Base-by-base conservation (phyloP, 148 eudicot species). In the Nepenthes gracilis region DNA sequence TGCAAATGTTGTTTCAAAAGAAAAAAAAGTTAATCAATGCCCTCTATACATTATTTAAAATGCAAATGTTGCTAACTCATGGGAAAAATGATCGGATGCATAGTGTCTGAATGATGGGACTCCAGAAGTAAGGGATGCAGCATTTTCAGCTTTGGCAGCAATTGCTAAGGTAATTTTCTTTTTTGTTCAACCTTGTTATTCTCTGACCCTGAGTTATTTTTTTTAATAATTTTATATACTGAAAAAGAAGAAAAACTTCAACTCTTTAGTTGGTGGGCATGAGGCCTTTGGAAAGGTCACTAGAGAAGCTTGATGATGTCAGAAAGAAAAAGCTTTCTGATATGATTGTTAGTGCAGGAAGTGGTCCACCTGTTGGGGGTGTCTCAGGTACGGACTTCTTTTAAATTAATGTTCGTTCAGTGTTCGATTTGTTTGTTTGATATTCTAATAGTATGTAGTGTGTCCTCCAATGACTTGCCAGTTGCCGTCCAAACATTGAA, bases 51-150 rank as follows among this genome's bases (percentile, higher is more conserved):
- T 23, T 23, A 23, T 23, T 23, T 23, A 23, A 23, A 23, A 23
- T 23, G 45, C 6, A 4, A 40, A 3, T 40, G 45, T 40, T 40
- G 45, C 45, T 40, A 40, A 40, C 8, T 40, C 45, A 50, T 34
- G 14, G 36, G 11, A 36, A 57, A 9, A 43, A 1, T 8, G 35
- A 54, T 57, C 67, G 5, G 23, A 2, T 60, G 52, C 75, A 56
- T 72, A 93, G 97, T 71, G 85, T 72, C 93, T 94, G 23, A 90
- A 94, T 81, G 99, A 94, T 72, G 99, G 99, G 64, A 94, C 97
- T 51, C 97, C 99, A 58, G 99, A 94, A 1, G 99, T 94, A 47
- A 85, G 99, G 73, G 99, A 94, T 85, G 95, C 99, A 48, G 95
- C 99, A 47, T 94, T 94, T 75, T 83, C 99, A 35, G 99, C 72